Evolutionary conservation across 2,329 filamentous ascomycete species (phyloP).

Genomic region (Penicillium paneum): DNA sequence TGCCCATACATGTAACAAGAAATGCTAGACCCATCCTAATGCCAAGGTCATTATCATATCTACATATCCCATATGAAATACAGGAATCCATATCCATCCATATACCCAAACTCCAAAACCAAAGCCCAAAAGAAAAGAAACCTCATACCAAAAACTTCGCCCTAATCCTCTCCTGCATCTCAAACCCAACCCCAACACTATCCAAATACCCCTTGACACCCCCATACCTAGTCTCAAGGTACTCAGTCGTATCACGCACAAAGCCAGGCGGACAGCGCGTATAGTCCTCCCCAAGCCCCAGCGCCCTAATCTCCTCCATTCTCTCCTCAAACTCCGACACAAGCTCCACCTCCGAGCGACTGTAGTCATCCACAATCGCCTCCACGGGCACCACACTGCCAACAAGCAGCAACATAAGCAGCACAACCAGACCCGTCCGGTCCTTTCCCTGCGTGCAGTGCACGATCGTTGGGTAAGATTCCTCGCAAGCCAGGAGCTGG

Average conservation of each 20-base stretch:
- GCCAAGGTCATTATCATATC: constrained; percentile 13
- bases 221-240: constrained; percentile 63
- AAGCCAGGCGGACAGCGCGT: constrained; percentile 63
- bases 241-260: constrained; percentile 56
- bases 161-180: constrained; percentile 42
- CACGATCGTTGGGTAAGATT: constrained; percentile 63
- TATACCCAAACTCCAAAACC: not conserved
- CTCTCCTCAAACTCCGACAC: constrained; percentile 60
- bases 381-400: constrained; percentile 47
- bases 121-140: not conserved
- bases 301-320: constrained; percentile 63
- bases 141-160: constrained; percentile 23
- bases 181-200: constrained; percentile 56
- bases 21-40: constrained; percentile 3
- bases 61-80: constrained; percentile 13
- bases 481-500: constrained; percentile 55
- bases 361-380: constrained; percentile 70
- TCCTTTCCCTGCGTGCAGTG: constrained; percentile 93
- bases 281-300: constrained; percentile 74
- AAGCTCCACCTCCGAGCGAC: constrained; percentile 61
- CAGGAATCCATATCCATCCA: constrained; percentile 1
- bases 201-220: constrained; percentile 65
- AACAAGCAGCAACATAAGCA: constrained; percentile 65
- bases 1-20: not conserved
- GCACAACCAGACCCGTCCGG: constrained; percentile 68